phyloP scores from a whole-genome alignment of 495 filamentous ascomycete species.

The Hyaloscypha finlandica region DNA sequence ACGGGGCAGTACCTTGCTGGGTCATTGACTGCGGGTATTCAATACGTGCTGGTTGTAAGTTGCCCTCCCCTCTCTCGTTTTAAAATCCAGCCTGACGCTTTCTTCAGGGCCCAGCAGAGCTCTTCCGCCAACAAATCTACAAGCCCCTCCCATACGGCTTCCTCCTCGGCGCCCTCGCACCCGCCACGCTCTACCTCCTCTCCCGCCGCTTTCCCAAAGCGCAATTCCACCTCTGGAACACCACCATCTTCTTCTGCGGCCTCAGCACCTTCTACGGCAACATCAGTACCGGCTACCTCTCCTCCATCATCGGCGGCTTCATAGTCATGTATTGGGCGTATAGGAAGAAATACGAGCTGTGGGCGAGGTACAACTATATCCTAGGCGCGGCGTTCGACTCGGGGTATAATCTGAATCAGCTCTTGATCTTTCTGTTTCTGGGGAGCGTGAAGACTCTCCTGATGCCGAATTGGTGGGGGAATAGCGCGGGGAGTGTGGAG shows the following conservation, averaged over 20 bases:
- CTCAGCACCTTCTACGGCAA: constrained; percentile 49
- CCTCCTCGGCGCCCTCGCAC: constrained; percentile 53
- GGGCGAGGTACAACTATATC: constrained; percentile 59
- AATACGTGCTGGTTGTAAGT: constrained; percentile 54
- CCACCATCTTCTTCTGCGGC: constrained; percentile 54
- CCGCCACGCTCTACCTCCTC: constrained; percentile 48
- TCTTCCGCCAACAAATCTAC: constrained; percentile 54
- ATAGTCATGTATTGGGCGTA: constrained; percentile 58
- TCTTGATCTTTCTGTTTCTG: constrained; percentile 58
- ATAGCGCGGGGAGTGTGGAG: constrained; percentile 41
- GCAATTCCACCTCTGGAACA: constrained; percentile 57
- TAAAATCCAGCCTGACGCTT: not conserved
- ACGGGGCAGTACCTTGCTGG: constrained; percentile 49
- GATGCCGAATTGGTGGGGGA: constrained; percentile 63
- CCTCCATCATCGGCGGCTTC: constrained; percentile 56
- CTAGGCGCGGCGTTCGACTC: constrained; percentile 59
- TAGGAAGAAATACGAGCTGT: constrained; percentile 52
- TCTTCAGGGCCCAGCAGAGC: constrained; percentile 47
- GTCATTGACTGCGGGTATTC: constrained; percentile 52
- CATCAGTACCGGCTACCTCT: constrained; percentile 55
- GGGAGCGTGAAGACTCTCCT: constrained; percentile 50
- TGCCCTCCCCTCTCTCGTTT: not conserved
- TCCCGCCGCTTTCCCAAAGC: constrained; percentile 50
- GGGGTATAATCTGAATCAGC: constrained; percentile 57
- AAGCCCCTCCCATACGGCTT: constrained; percentile 55